These are phyloP conservation scores for Pouteria glomerata DNA, from an alignment of 148 eudicot genomes.

Conservation along the genomic window DNA sequence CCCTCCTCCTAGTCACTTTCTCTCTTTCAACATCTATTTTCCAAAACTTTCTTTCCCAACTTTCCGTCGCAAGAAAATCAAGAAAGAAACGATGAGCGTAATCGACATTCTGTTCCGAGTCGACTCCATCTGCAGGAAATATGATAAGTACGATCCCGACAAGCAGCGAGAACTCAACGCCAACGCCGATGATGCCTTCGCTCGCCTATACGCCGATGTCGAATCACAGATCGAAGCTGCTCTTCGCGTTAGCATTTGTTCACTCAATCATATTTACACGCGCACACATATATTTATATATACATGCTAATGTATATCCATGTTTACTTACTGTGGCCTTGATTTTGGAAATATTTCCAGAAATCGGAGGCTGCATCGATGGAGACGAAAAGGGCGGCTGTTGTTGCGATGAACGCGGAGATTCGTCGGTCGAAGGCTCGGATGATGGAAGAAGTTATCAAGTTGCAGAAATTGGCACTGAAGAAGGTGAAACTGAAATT, in stretches of 20 bases:
- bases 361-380: conserved; percentile 65
- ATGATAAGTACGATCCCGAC: conserved; percentile 81
- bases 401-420: conserved; percentile 90
- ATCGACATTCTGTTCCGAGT: conserved; percentile 77
- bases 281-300: too few relatives aligned
- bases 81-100: conserved; percentile 48
- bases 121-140: conserved; percentile 84
- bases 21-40: background rate
- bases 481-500: conserved; percentile 61
- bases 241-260: conserved; percentile 30
- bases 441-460: conserved; percentile 79
- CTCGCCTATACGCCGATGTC: conserved; percentile 67
- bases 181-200: conserved; percentile 80
- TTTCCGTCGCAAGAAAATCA: background rate
- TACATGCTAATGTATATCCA: background rate
- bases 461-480: conserved; percentile 79
- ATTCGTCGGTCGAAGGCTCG: conserved; percentile 77
- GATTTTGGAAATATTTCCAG: conserved; percentile 22
- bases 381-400: conserved; percentile 69
- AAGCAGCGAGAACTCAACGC: conserved; percentile 63
- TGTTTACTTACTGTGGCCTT: background rate
- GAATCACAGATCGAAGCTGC: conserved; percentile 71
- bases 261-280: background rate
- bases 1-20: too few relatives aligned
- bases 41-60: background rate